Base-by-base conservation (phyloP, 2,329 filamentous ascomycete species). In the Fusarium luffae region DNA sequence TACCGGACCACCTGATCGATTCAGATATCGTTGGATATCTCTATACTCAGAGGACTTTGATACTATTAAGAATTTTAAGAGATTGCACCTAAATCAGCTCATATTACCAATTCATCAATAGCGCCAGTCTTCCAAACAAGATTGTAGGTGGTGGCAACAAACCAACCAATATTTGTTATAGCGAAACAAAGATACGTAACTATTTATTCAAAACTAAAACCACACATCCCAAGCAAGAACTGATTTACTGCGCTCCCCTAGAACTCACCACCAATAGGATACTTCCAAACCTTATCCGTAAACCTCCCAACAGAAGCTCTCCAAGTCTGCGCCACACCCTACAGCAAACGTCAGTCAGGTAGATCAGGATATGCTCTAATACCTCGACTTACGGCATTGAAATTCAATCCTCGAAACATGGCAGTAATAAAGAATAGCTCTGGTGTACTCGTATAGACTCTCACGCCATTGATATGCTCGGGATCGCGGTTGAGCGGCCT, bases 241-340 rank as follows among this genome's bases (percentile, higher is more conserved):
- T 2, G 13, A 30, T 30, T 1, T 7, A 30, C 6, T 32, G 30
- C 4, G 9, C 14, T 27, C 3, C 13, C 8, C 30, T 50, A 70
- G 13, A 68, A 58, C 44, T 70, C 67, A 19, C 30, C 68, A 32
- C 68, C 68, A 5, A 70, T 28, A 11, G 48, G 54, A 16, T 70
- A 70, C 9, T 63, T 63, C 37, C 64, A 70, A 13, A 70, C 54
- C 13, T 50, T 46, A 9, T 70, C 67, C 4, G 52, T 70, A 16
- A 70, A 30, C n/a, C 4, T 68, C 1, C 68, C 68, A 46, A 70
- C 19, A 4, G 68, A 47, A 2, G 52, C 68, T 7, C 68, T 68
- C 68, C 68, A 70, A 37, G 23, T 46, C 10, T 70, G 62, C 7
- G 68, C 68, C 10, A 54, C 67, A 6, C 50, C 23, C 67, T 70